Evolutionary conservation across 2,329 filamentous ascomycete species (phyloP), one percentile per base, ranked within the genome.

Genomic region (Ploettnerulaceae sp.): DNA sequence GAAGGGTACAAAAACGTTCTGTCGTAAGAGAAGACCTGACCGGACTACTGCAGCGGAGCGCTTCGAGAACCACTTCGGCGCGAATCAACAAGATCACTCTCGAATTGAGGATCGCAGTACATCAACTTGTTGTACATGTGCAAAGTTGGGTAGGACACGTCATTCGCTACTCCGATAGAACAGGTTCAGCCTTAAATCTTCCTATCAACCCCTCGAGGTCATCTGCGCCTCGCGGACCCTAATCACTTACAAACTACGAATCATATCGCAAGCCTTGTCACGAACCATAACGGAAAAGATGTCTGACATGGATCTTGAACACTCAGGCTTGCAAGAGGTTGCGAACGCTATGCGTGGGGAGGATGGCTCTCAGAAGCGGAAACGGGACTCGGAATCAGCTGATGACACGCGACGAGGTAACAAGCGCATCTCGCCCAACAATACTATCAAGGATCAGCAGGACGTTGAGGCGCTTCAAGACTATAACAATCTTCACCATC

Each of bases 401-500:
- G 60, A 64, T 58, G 58, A 61, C 49, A 53, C 57, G 42, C 61
- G 63, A 50, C 61, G 62, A 29, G 43, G 54, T 42, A 52, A 47
- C 51, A 65, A 65, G 58, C 62, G 62, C 49, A 55, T 64, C 41
- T 64, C 62, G 29, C 61, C 61, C 18, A 61, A 59, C 41, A 29
- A 37, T 31, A 21, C 48, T 22, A 53, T 53, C 37, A 59, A 63
- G 42, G 55, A 61, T 52, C 60, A 58, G 35, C 54, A 61, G 37
- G 57, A 61, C 36, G 53, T 62, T 38, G 62, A 65, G 51, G 55
- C 60, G 45, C 49, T 65, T 39, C 63, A 65, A 53, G 60, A 64
- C 38, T 66, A 63, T 51, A 60, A 56, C 44, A 68, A 71, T 22
- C 62, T 75, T 26, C 71, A 75, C 31, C 70, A 74, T 42, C 69